Conservation (phyloP, 2,329 filamentous ascomycete genomes). For the Zasmidium citrigriseum region DNA sequence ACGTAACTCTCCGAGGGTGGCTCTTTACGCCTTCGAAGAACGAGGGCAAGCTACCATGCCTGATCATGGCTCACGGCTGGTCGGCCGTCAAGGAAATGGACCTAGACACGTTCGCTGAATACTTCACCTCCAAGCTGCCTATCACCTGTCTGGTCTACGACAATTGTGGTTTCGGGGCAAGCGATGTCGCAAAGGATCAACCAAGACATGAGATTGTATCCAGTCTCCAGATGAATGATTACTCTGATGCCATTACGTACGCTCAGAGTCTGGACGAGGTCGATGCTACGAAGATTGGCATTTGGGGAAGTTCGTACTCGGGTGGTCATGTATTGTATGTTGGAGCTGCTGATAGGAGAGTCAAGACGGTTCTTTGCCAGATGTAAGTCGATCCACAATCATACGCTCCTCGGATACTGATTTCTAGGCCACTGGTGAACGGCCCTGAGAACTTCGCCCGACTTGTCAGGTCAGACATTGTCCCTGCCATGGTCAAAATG, state of each 20-base stretch:
- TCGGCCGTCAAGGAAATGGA: conserved; percentile 23
- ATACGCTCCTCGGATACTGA: background rate
- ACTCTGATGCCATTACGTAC: conserved; percentile 43
- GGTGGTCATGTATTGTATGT: conserved; percentile 44
- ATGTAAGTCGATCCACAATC: conserved; percentile 24
- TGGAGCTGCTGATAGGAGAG: conserved; percentile 41
- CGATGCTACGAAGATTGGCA: conserved; percentile 35
- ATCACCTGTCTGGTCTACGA: conserved; percentile 39
- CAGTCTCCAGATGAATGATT: conserved; percentile 35
- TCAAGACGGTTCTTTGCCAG: conserved; percentile 44
- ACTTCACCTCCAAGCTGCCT: conserved; percentile 20
- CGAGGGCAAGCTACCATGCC: conserved; percentile 13
- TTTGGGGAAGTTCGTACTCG: conserved; percentile 42
- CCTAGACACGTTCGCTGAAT: conserved; percentile 22
- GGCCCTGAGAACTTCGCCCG: conserved; percentile 40
- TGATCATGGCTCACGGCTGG: conserved; percentile 23
- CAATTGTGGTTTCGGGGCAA: conserved; percentile 37
- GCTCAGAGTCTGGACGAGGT: conserved; percentile 35
- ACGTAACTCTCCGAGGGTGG: conserved; percentile 21
- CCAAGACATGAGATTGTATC: conserved; percentile 38
- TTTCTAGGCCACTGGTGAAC: conserved; percentile 17
- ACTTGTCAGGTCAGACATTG: conserved; percentile 37
- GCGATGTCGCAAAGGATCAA: conserved; percentile 30
- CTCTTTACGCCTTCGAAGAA: conserved; percentile 8
- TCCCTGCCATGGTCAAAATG: conserved; percentile 26